phyloP scores from a whole-genome alignment of 2,329 filamentous ascomycete species.

The Chaetomium globosum region DNA sequence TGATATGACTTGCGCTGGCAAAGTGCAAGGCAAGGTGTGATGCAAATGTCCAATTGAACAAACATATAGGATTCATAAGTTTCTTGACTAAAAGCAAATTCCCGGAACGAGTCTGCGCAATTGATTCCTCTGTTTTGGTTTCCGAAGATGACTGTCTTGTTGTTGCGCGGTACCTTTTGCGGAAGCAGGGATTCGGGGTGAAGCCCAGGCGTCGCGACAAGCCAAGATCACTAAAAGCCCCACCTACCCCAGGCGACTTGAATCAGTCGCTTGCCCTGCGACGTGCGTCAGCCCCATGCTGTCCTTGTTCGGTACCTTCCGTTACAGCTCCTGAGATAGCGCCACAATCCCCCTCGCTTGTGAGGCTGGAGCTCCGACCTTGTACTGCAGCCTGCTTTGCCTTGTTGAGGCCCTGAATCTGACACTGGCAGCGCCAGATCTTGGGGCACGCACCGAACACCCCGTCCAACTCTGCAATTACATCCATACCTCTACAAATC shows the following conservation, averaged over 20 bases:
- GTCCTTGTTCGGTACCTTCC: background rate
- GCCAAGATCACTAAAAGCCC: slow-evolving; percentile 2
- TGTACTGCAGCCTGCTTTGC: slow-evolving; percentile 4
- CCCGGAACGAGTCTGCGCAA: background rate
- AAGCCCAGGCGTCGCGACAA: background rate
- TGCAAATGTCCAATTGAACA: background rate
- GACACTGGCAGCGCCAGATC: background rate
- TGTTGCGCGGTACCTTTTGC: background rate
- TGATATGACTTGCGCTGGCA: slow-evolving; percentile 9
- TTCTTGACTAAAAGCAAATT: background rate
- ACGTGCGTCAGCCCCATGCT: background rate
- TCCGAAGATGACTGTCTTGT: background rate
- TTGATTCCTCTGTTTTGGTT: background rate
- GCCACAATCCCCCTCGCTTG: slow-evolving; percentile 9
- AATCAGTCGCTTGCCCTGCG: background rate
- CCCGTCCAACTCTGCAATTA: background rate
- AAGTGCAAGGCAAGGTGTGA: background rate
- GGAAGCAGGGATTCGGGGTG: background rate
- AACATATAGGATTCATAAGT: background rate
- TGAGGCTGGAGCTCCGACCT: slow-evolving; percentile 16
- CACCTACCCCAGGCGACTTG: slow-evolving; percentile 13
- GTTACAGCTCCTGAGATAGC: background rate
- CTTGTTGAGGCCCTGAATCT: slow-evolving; percentile 1
- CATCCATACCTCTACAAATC: background rate
- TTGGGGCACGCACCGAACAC: background rate